These are phyloP conservation scores for Diaporthe batatas DNA, from an alignment of 2,329 filamentous ascomycete genomes.

Conservation along the genomic window DNA sequence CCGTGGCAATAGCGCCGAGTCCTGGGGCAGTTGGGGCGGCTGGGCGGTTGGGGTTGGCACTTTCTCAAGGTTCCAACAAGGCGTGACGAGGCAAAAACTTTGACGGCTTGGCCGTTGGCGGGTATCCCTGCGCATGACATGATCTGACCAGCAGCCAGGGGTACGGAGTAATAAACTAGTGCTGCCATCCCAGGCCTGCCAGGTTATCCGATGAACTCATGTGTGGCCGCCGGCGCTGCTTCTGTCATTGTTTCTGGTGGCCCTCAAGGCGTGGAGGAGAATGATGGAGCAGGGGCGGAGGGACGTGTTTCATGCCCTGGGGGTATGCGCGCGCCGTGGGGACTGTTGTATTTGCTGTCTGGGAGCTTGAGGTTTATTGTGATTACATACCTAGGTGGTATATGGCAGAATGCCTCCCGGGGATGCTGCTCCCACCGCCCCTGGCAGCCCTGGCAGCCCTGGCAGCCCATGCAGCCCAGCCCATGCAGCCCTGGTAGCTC, in stretches of 20 bases:
- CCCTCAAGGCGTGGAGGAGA: too few relatives aligned
- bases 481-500: constrained; percentile 21
- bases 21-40: too few relatives aligned
- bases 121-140: constrained; percentile 31
- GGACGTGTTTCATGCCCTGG: constrained; percentile 26
- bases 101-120: constrained; percentile 21
- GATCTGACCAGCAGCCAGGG: background rate
- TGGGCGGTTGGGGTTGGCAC: constrained; percentile 11
- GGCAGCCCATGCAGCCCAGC: too few relatives aligned
- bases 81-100: constrained; percentile 20
- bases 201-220: constrained; percentile 11
- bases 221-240: too few relatives aligned
- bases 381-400: too few relatives aligned
- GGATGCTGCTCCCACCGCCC: constrained; percentile 5
- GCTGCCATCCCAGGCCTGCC: background rate
- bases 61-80: constrained; percentile 17
- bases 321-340: constrained; percentile 18
- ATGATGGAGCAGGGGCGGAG: constrained; percentile 2
- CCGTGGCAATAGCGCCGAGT: background rate
- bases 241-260: too few relatives aligned
- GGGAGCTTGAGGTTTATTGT: constrained; percentile 3
- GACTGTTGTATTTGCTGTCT: background rate
- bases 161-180: too few relatives aligned
- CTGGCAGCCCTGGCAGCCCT: too few relatives aligned
- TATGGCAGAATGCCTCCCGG: background rate